Conservation (phyloP, 129 eudicot species). For the Pittosporum tobira region DNA sequence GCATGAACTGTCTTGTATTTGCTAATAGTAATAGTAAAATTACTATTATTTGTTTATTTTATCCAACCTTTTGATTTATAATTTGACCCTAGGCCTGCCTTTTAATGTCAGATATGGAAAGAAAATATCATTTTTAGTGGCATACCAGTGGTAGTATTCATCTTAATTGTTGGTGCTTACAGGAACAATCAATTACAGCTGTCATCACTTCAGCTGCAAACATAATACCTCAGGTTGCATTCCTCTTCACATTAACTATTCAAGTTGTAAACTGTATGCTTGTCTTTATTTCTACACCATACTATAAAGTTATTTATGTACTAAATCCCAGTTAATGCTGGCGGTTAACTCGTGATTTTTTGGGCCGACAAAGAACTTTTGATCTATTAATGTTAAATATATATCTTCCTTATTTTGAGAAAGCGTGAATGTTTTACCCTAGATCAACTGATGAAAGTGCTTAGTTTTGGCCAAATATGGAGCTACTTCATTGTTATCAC, state of each 20-base stretch:
- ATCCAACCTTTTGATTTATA: no score
- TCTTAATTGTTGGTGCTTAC: conserved; percentile 18
- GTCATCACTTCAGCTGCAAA: conserved; percentile 83
- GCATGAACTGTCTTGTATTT: neutral
- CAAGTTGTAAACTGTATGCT: neutral
- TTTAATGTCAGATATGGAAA: no score
- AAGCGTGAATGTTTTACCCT: neutral
- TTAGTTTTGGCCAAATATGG: neutral
- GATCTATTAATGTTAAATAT: neutral
- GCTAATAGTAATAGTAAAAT: neutral
- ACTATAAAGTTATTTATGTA: no score
- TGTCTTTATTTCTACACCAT: no score
- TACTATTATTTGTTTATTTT: no score
- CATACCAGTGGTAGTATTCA: neutral
- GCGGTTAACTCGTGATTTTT: neutral
- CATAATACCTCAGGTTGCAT: conserved; percentile 87
- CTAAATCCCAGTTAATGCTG: neutral
- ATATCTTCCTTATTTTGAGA: neutral
- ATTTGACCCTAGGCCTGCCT: no score
- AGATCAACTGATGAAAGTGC: neutral
- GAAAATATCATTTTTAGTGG: neutral
- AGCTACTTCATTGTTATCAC: neutral
- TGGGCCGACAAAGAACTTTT: neutral
- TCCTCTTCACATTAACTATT: neutral
- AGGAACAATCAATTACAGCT: conserved; percentile 95